Conservation (phyloP, 2,329 filamentous ascomycete genomes). For the Hawksworthiomyces lignivorus region DNA sequence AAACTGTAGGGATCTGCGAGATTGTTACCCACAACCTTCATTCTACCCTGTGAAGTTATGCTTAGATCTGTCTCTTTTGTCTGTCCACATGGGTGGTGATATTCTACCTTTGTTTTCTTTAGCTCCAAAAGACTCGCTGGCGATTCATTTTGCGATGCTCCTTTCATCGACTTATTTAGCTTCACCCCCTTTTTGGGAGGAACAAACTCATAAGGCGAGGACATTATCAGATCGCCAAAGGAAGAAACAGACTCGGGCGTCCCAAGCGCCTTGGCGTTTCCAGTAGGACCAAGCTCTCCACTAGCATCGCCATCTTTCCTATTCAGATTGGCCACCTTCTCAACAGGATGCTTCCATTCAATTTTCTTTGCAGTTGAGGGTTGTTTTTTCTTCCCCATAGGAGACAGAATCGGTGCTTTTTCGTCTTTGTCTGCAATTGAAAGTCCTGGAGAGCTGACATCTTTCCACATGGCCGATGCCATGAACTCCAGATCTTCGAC, state of each 20-base stretch:
- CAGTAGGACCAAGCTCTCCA: too few relatives aligned
- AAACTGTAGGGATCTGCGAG: constrained; percentile 8
- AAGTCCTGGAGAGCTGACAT: background rate
- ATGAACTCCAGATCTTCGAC: constrained; percentile 8
- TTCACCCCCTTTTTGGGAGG: constrained; percentile 3
- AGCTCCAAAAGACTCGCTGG: background rate
- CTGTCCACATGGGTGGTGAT: background rate
- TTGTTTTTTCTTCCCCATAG: too few relatives aligned
- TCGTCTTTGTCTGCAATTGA: too few relatives aligned
- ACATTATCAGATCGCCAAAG: background rate
- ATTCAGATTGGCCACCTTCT: background rate
- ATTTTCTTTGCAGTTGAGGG: background rate
- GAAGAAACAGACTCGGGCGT: too few relatives aligned
- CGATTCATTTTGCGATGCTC: constrained; percentile 7
- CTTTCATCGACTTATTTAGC: constrained; percentile 10
- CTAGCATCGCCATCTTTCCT: background rate
- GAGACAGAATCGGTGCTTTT: too few relatives aligned
- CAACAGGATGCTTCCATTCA: background rate
- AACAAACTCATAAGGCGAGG: background rate
- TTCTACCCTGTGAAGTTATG: too few relatives aligned
- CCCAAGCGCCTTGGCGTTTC: too few relatives aligned
- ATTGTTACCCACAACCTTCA: background rate
- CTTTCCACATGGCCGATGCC: constrained; percentile 4
- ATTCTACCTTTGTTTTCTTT: background rate
- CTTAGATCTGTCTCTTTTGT: background rate